phyloP scores from a whole-genome alignment of 1,284 basidiomycete genomes.

The Cryptococcus sp. region DNA sequence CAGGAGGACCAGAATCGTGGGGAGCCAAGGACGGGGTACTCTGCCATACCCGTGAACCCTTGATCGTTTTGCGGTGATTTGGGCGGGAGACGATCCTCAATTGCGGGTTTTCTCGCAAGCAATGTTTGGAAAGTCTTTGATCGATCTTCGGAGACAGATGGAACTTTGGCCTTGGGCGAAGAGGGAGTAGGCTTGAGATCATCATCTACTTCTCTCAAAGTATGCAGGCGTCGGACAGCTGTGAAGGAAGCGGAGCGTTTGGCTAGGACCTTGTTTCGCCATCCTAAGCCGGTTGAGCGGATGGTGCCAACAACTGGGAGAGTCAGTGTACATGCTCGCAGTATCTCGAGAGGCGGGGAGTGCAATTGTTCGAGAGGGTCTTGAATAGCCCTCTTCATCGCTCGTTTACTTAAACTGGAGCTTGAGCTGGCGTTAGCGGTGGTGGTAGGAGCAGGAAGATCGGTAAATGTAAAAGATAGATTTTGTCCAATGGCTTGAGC shows the following conservation, averaged over 20 bases:
- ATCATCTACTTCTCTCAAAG: conserved; percentile 6
- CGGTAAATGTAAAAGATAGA: background rate
- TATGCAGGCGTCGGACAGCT: conserved; percentile 13
- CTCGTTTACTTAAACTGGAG: too few relatives aligned
- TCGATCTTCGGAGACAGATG: conserved; percentile 1
- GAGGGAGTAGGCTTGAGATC: conserved; percentile 6
- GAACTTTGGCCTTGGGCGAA: background rate
- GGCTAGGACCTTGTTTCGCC: conserved; percentile 14
- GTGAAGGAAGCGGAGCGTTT: conserved; percentile 14
- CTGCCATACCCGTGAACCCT: conserved; percentile 5
- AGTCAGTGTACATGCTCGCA: conserved; percentile 13
- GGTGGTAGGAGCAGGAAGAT: background rate
- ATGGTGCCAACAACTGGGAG: conserved; percentile 8
- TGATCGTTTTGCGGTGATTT: background rate
- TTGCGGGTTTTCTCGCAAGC: conserved; percentile 5
- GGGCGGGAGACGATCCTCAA: conserved; percentile 10
- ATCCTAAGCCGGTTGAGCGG: conserved; percentile 4
- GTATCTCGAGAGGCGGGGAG: conserved; percentile 2
- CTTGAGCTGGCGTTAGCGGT: background rate
- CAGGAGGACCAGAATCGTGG: conserved; percentile 26
- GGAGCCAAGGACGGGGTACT: conserved; percentile 5
- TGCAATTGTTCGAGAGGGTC: background rate
- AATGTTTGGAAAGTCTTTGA: conserved; percentile 3
- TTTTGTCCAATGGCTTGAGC: conserved; percentile 11
- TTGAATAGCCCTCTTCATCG: background rate